Conservation (phyloP, 2,329 filamentous ascomycete genomes). For the Pestalotiopsis sp. region DNA sequence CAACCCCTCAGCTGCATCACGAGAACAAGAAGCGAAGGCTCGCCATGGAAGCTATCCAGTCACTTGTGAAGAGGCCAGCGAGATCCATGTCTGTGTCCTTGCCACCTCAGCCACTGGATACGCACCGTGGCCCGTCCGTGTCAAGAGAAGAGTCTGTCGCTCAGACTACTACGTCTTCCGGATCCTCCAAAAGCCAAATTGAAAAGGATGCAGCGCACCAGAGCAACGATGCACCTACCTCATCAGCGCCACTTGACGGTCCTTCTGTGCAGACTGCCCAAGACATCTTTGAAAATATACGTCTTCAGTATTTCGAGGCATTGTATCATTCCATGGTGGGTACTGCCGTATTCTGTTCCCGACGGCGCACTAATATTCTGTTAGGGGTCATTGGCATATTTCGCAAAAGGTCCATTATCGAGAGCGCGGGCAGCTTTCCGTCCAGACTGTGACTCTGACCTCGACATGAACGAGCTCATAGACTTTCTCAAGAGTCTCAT, state of each 20-base stretch:
- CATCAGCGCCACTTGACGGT: conserved; percentile 22
- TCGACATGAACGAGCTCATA: conserved; percentile 66
- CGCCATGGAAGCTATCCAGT: conserved; percentile 66
- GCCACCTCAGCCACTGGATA: conserved; percentile 15
- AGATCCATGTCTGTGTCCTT: conserved; percentile 47
- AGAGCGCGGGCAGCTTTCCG: conserved; percentile 73
- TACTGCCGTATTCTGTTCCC: conserved; percentile 21
- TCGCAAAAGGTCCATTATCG: conserved; percentile 80
- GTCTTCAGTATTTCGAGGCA: conserved; percentile 60
- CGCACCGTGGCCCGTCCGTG: conserved; percentile 16
- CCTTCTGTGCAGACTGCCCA: conserved; percentile 42
- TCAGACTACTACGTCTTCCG: conserved; percentile 7
- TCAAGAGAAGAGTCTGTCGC: conserved; percentile 14
- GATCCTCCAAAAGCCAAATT: neutral
- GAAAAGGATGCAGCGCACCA: neutral
- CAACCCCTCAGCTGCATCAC: conserved; percentile 49
- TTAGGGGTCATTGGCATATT: conserved; percentile 79
- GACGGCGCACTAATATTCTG: conserved; percentile 40
- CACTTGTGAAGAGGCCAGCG: conserved; percentile 56
- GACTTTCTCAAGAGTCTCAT: conserved; percentile 70
- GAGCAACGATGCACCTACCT: neutral
- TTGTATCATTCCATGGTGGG: conserved; percentile 66
- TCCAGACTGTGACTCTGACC: conserved; percentile 59
- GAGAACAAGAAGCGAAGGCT: conserved; percentile 57
- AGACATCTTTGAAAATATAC: conserved; percentile 60